Conservation (phyloP, 306 rosid species). For the Hylodesmum podocarpum region DNA sequence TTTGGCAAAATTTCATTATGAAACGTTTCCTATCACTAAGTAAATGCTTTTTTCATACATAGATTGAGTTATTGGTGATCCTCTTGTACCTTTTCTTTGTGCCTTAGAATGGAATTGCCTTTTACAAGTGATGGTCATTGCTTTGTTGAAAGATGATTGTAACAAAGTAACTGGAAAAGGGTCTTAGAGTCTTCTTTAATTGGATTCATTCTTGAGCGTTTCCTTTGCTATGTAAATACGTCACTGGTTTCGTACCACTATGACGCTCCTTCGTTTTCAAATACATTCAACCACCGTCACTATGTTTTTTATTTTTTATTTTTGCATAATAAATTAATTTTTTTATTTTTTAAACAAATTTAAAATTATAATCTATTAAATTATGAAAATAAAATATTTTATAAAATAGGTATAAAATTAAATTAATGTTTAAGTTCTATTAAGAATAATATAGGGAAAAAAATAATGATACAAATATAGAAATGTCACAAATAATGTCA, state of each 20-base stretch:
- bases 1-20: conserved; percentile 30
- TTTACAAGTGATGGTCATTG: conserved; percentile 30
- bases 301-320: neutral
- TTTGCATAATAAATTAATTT: too few species aligned
- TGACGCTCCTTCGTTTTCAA: conserved; percentile 9
- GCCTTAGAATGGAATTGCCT: conserved; percentile 30
- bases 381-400: too few species aligned
- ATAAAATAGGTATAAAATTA: too few species aligned
- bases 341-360: too few species aligned
- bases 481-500: too few species aligned
- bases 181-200: conserved; percentile 3
- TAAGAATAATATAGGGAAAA: too few species aligned
- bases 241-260: conserved; percentile 30
- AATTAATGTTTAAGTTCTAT: too few species aligned
- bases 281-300: conserved; percentile 33
- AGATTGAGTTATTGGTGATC: conserved; percentile 24
- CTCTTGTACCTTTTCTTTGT: conserved; percentile 30
- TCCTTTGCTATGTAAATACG: conserved; percentile 27
- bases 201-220: conserved; percentile 26
- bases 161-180: conserved; percentile 22
- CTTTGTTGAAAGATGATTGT: conserved; percentile 22
- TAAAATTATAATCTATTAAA: too few species aligned
- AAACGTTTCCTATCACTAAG: conserved; percentile 37
- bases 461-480: too few species aligned
- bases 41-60: conserved; percentile 36